These are phyloP conservation scores for Adenanthera pavonina DNA, from an alignment of 306 rosid species.

Conservation along the genomic window DNA sequence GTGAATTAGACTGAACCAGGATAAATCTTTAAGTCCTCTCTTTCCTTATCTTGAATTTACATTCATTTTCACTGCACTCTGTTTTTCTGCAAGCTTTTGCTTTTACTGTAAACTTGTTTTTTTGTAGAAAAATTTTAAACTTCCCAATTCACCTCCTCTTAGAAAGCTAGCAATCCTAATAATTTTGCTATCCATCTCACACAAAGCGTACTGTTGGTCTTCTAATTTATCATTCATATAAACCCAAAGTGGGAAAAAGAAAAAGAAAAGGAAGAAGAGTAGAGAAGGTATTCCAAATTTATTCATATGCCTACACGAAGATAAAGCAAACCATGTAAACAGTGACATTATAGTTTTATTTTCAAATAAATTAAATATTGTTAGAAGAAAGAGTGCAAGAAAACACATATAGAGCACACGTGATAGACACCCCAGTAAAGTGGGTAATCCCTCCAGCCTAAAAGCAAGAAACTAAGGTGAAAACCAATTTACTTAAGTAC, in stretches of 20 bases:
- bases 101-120: too few species aligned
- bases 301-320: background rate
- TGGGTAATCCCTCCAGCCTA: background rate
- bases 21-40: too few species aligned
- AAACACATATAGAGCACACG: background rate
- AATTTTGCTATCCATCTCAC: background rate
- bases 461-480: background rate
- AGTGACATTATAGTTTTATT: background rate
- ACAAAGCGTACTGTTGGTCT: background rate
- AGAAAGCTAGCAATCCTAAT: too few species aligned
- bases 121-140: too few species aligned
- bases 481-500: background rate
- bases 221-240: background rate
- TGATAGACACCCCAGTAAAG: background rate
- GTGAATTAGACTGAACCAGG: too few species aligned
- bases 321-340: constrained; percentile 3
- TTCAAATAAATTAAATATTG: background rate
- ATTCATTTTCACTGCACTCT: too few species aligned
- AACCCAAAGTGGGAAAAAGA: background rate
- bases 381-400: background rate
- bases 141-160: too few species aligned
- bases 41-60: too few species aligned
- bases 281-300: background rate
- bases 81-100: too few species aligned
- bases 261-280: background rate